Evolutionary conservation across 148 eudicot species (phyloP), one percentile per base, ranked within the genome.

Genomic region (Suaeda aralocaspica): DNA sequence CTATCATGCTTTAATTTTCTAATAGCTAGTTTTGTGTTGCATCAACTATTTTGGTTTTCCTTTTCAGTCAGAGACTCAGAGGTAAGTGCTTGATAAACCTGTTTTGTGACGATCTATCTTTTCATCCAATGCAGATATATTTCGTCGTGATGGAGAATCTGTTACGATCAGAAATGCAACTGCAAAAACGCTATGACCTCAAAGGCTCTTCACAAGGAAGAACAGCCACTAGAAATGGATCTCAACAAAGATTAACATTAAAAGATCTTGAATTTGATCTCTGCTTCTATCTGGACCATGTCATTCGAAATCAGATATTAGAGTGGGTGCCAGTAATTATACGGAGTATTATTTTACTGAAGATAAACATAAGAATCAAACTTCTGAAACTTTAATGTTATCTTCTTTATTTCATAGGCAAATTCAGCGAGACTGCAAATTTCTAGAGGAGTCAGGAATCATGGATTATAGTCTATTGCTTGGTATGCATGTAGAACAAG

Each of bases 131-230:
- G 73, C 71, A 82, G 85, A 64, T 82, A 0, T 82, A 79, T 74
- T 82, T 82, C 70, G 80, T 82, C 22, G 85, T 82, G 11, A 79
- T 82, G 82, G 82, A 76, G 53, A 82, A 82, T 59, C 21, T 82
- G 14, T 49, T 79, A 28, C 77, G 60, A 70, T 28, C 83, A 49
- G 81, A 82, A 14, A 55, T 71, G 48, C 76, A 70, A 18, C 53
- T 82, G 28, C 81, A 82, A 59, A 82, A 64, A 70, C 67, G 69
- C 31, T 82, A 69, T 79, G 85, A 82, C 64, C 78, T 82, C 10
- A 82, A 82, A 79, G 83, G 85, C 64, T 76, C 85, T 21, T 57
- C 83, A 59, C 80, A 79, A 73, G 81, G 85, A 50, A 72, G 85
- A 73, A 73, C 65, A 50, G 74, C 75, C n/a, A 73, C 60, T n/a